Conservation (phyloP, 495 filamentous ascomycete species). For the Penicillium atrosanguineum region DNA sequence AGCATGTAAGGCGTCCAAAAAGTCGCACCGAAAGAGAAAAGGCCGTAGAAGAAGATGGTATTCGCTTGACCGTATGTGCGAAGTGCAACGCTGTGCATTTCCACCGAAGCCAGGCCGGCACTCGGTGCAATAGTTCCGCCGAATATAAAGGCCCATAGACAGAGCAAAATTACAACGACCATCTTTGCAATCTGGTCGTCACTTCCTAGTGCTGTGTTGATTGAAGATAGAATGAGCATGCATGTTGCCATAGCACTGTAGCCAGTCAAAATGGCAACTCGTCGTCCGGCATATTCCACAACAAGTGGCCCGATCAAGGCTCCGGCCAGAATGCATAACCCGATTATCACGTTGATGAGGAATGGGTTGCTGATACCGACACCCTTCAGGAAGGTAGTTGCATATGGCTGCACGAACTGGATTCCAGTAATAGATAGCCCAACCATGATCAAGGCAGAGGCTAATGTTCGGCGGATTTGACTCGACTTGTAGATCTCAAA, state of each 20-base stretch:
- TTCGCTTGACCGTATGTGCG: constrained; percentile 34
- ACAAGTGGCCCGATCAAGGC: constrained; percentile 20
- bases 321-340: constrained; percentile 27
- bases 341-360: constrained; percentile 30
- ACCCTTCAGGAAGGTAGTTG: constrained; percentile 23
- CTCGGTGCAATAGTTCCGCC: constrained; percentile 26
- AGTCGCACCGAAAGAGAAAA: constrained; percentile 26
- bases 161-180: constrained; percentile 24
- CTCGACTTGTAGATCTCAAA: constrained; percentile 23
- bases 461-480: constrained; percentile 20
- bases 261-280: constrained; percentile 21
- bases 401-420: constrained; percentile 30
- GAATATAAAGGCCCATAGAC: constrained; percentile 30
- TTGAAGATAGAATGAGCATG: constrained; percentile 27
- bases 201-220: constrained; percentile 18
- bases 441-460: constrained; percentile 24
- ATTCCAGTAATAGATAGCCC: constrained; percentile 29
- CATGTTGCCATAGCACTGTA: constrained; percentile 25
- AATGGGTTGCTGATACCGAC: constrained; percentile 29
- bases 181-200: constrained; percentile 10
- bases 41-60: constrained; percentile 22
- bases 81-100: constrained; percentile 32
- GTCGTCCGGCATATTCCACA: constrained; percentile 29
- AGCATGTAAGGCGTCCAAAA: constrained; percentile 36
- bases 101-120: constrained; percentile 19